Evolutionary conservation across 2,329 filamentous ascomycete genomes (phyloP).

Genomic region (Sporothrix variecibatus): DNA sequence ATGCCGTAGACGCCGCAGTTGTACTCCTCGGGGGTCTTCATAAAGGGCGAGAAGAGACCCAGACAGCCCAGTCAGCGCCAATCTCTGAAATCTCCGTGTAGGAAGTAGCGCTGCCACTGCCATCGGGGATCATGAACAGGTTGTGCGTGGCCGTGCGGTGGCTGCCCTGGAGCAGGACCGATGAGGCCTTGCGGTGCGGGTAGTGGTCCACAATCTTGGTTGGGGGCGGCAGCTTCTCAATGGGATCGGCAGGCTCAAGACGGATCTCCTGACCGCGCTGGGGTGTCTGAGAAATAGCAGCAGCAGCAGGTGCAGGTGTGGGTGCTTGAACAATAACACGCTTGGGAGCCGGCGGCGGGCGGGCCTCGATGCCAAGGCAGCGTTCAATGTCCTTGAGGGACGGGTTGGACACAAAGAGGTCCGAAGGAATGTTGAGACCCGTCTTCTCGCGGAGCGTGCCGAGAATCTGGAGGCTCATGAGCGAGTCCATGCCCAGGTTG

Average conservation of each 20-base stretch:
- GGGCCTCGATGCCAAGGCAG: conserved; percentile 56
- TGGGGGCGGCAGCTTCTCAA: conserved; percentile 46
- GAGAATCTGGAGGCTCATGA: conserved; percentile 59
- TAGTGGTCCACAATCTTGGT: conserved; percentile 45
- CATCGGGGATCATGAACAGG: conserved; percentile 58
- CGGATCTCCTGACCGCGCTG: conserved; percentile 37
- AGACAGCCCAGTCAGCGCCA: conserved; percentile 49
- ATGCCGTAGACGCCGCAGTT: conserved; percentile 66
- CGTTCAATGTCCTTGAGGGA: conserved; percentile 67
- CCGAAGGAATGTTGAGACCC: conserved; percentile 55
- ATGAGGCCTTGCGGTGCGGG: conserved; percentile 53
- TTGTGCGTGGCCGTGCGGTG: conserved; percentile 49
- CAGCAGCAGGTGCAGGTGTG: conserved; percentile 34
- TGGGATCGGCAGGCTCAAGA: conserved; percentile 40
- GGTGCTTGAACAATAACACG: conserved; percentile 31
- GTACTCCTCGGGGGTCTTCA: conserved; percentile 68
- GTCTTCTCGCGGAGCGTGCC: conserved; percentile 58
- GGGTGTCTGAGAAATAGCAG: conserved; percentile 25
- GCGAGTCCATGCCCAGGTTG: conserved; percentile 61
- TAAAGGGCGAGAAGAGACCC: conserved; percentile 68
- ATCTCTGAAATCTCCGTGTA: conserved; percentile 63
- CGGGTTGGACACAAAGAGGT: conserved; percentile 62
- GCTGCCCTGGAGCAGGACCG: conserved; percentile 53
- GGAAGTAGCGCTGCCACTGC: conserved; percentile 64
- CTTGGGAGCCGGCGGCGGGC: conserved; percentile 34